Base-by-base conservation (phyloP, 441 rosid genomes). In the Pelargonium cotyledonis region DNA sequence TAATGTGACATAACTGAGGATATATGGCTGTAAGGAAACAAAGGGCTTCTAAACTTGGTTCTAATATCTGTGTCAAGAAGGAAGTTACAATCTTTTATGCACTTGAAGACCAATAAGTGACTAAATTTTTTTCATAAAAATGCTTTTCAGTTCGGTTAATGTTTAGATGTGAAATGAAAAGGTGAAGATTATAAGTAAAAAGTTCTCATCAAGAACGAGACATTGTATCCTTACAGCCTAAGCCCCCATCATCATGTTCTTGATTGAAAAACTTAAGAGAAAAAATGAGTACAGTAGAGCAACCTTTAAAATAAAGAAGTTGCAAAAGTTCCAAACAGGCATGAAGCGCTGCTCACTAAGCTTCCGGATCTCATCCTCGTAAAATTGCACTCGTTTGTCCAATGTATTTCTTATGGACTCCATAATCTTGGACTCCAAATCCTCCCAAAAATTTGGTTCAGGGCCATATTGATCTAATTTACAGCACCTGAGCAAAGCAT, bases 301-400 rank as follows among this genome's bases (percentile, higher is more conserved):
- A 77, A 95, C 98, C 99, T 95, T 95, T 76, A 95, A 77, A 79
- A 95, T 92, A 80, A 95, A 95, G 78, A 95, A 92, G 75, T 95
- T 92, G 75, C 98, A 92, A 78, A 95, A 95, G 85, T 85, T 95
- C 99, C 99, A 95, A 73, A 88, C 77, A 51, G 98, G 98, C 96
- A 87, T 87, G 84, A 87, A 85, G 66, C 95, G 87, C 67, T 88
- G 99, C 82, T 95, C 99, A 65, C 86, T 92, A 74, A 92, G 95
- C 84, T 95, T 92, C 73, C 97, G 92, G 83, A 95, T 85, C 79
- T 95, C 99, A 76, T 95, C 98, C 84, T 95, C 98, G 35, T 89
- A 92, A 83, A 95, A 90, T 58, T 90, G 98, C 51, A 84, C 85
- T 29, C 98, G 95, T 77, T 85, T 89, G 71, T 90, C 99, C 85